These are phyloP conservation scores for Claviceps sorghi DNA, from an alignment of 2,329 filamentous ascomycete genomes.

Conservation along the genomic window DNA sequence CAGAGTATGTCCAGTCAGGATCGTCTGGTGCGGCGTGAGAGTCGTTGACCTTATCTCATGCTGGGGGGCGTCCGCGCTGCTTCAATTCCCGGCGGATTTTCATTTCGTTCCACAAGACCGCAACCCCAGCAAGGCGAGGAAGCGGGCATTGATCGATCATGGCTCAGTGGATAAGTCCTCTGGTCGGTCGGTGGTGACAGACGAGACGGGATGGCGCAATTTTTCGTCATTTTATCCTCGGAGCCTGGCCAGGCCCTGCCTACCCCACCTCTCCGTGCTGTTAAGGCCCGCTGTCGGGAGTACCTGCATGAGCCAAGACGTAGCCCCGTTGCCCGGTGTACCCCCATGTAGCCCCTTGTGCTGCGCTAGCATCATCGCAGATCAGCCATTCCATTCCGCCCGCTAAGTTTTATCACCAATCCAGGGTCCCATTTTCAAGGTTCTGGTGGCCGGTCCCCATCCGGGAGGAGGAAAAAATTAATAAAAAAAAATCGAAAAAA, in stretches of 20 bases:
- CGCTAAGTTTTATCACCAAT: neutral
- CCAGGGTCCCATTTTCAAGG: neutral
- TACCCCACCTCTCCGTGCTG: neutral
- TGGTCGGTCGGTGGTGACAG: neutral
- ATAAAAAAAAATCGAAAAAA: neutral
- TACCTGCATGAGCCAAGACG: neutral
- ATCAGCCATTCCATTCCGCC: no score
- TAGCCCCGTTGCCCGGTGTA: neutral
- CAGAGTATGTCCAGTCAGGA: no score
- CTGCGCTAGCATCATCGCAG: neutral
- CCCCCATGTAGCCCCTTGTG: neutral
- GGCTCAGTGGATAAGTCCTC: no score
- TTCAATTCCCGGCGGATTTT: neutral
- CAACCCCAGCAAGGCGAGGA: neutral
- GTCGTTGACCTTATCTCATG: no score
- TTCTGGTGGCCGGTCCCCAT: neutral
- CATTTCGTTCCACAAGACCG: neutral
- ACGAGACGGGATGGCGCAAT: slow-evolving; percentile 5
- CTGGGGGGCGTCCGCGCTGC: no score
- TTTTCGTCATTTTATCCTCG: neutral
- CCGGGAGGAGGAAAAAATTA: neutral
- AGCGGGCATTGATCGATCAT: no score
- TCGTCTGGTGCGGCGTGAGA: no score
- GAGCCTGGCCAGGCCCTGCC: neutral
- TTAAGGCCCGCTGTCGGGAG: slow-evolving; percentile 2